Evolutionary conservation across 257 asterid species (phyloP).

Genomic region (Salvia miltiorrhiza): DNA sequence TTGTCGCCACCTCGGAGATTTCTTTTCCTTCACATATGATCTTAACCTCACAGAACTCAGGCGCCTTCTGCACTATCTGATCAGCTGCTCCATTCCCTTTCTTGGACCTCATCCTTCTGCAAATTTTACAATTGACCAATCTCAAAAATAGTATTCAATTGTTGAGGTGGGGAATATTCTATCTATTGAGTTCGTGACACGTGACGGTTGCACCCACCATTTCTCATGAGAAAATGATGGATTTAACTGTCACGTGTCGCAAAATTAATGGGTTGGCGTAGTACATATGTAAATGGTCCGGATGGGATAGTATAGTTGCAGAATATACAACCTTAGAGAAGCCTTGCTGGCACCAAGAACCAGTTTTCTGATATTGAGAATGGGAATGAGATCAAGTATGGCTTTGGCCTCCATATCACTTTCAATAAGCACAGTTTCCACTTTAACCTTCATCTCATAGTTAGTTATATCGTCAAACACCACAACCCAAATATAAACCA

Average conservation of each 20-base stretch:
- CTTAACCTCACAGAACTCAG: conserved; percentile 67
- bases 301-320: too few relatives aligned
- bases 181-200: too few relatives aligned
- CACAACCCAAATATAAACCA: too few relatives aligned
- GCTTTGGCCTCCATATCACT: conserved; percentile 73
- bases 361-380: conserved; percentile 61
- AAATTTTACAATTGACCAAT: neutral
- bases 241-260: too few relatives aligned
- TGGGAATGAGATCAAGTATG: conserved; percentile 70
- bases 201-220: too few relatives aligned
- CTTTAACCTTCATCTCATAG: conserved; percentile 42
- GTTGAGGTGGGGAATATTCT: too few relatives aligned
- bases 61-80: conserved; percentile 49
- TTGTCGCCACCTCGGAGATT: conserved; percentile 21
- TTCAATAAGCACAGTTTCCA: conserved; percentile 69
- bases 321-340: conserved; percentile 39
- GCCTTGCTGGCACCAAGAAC: conserved; percentile 56
- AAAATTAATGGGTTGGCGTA: too few relatives aligned
- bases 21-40: conserved; percentile 79
- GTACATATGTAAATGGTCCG: neutral
- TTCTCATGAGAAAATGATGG: too few relatives aligned
- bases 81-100: conserved; percentile 42
- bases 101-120: conserved; percentile 48
- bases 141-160: neutral
- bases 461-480: too few relatives aligned